Evolutionary conservation across 129 eudicot species (phyloP).

Genomic region (Ambrosia trifida): DNA sequence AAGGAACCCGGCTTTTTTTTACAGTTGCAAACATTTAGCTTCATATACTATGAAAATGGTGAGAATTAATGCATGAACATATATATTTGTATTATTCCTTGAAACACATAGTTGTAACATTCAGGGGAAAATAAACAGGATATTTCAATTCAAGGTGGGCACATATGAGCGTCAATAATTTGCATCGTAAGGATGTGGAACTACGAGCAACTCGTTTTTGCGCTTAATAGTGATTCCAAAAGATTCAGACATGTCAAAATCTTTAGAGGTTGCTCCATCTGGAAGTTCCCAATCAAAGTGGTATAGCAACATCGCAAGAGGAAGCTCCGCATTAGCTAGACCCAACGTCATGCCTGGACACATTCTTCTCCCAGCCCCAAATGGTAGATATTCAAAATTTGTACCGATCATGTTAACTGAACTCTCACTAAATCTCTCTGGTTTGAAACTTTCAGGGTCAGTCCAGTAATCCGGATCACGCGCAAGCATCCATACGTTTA

Average conservation of each 20-base stretch:
- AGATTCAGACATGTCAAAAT: neutral
- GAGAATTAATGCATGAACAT: too few relatives aligned
- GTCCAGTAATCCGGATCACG: too few relatives aligned
- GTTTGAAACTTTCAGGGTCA: too few relatives aligned
- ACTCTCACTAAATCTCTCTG: too few relatives aligned
- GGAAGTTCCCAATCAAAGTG: neutral
- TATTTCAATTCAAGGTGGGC: neutral
- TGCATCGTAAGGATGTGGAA: neutral
- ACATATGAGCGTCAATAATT: neutral
- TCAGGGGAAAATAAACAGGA: neutral
- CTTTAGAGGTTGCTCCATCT: neutral
- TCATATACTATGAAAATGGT: too few relatives aligned
- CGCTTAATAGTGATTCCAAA: neutral
- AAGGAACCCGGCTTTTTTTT: too few relatives aligned
- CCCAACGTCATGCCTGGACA: neutral
- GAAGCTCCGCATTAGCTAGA: neutral
- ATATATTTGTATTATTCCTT: neutral
- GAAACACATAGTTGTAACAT: neutral
- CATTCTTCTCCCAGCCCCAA: constrained; percentile 2
- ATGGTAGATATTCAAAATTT: neutral
- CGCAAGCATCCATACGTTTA: too few relatives aligned
- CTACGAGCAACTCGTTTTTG: neutral
- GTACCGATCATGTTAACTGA: too few relatives aligned
- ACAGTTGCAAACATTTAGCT: too few relatives aligned
- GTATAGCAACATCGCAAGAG: neutral